Conservation (phyloP, 2,329 filamentous ascomycete genomes). For the Zasmidium angulare region DNA sequence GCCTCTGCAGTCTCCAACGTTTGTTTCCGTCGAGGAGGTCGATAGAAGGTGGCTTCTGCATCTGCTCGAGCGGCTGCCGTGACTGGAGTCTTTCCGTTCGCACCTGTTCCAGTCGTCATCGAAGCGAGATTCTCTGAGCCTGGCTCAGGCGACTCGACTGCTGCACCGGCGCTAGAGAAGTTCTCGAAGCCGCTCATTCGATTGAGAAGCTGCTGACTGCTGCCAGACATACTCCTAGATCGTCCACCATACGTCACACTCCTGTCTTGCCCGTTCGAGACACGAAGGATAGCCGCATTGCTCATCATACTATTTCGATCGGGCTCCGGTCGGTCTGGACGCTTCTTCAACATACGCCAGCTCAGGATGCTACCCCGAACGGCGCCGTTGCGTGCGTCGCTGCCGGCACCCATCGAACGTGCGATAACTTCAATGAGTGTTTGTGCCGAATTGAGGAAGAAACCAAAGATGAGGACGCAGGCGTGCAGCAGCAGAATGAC, state of each 20-base stretch:
- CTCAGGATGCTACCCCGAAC: slow-evolving; percentile 78
- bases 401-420: slow-evolving; percentile 77
- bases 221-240: slow-evolving; percentile 60
- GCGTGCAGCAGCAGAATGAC: slow-evolving; percentile 83
- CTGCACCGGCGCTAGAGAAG: slow-evolving; percentile 58
- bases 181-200: slow-evolving; percentile 54
- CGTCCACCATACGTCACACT: slow-evolving; percentile 43
- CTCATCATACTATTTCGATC: slow-evolving; percentile 78
- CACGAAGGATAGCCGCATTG: slow-evolving; percentile 71
- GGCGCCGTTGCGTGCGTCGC: slow-evolving; percentile 54
- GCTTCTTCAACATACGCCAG: slow-evolving; percentile 44
- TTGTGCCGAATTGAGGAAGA: slow-evolving; percentile 87
- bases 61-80: slow-evolving; percentile 19
- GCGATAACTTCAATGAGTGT: slow-evolving; percentile 87
- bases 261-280: slow-evolving; percentile 16
- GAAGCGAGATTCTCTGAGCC: slow-evolving; percentile 5
- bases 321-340: slow-evolving; percentile 45
- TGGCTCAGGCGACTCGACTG: slow-evolving; percentile 45
- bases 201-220: slow-evolving; percentile 62
- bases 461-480: slow-evolving; percentile 82
- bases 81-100: slow-evolving; percentile 5
- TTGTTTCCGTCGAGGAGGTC: slow-evolving; percentile 72
- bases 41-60: slow-evolving; percentile 75
- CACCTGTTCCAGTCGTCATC: slow-evolving; percentile 2
- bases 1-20: slow-evolving; percentile 60